Conservation (phyloP, 1,284 basidiomycete genomes). For the Leucoagaricus sp. region DNA sequence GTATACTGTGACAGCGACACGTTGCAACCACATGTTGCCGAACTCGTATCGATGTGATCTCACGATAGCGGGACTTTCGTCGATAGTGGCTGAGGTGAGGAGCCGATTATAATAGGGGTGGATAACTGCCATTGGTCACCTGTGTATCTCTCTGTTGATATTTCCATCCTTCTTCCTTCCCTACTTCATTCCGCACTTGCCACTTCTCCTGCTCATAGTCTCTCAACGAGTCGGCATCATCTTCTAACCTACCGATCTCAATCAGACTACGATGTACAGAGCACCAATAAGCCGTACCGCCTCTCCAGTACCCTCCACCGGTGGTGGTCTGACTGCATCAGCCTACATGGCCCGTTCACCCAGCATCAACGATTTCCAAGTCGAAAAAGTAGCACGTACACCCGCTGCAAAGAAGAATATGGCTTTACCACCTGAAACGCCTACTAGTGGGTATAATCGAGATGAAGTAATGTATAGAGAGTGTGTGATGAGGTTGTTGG, state of each 20-base stretch:
- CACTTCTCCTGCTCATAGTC: not conserved
- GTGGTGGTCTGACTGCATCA: no score
- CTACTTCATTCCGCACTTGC: not conserved
- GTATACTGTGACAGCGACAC: not conserved
- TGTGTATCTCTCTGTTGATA: no score
- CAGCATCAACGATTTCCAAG: conserved; percentile 52
- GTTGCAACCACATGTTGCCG: conserved; percentile 3
- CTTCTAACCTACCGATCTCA: no score
- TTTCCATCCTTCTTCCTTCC: not conserved
- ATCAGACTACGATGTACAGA: conserved; percentile 10
- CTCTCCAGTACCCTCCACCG: conserved; percentile 13
- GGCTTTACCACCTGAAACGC: conserved; percentile 23
- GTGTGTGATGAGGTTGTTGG: conserved; percentile 56
- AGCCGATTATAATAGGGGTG: conserved; percentile 10
- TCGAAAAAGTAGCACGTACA: conserved; percentile 53
- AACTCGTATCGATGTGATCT: not conserved
- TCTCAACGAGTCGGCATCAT: no score
- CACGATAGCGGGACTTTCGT: not conserved
- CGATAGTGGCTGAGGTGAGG: not conserved
- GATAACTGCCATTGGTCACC: no score
- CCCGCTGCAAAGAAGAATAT: conserved; percentile 29
- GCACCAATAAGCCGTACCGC: conserved; percentile 13
- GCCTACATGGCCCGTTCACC: conserved; percentile 27
- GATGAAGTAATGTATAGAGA: conserved; percentile 57
- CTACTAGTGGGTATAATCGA: conserved; percentile 29